A percentile compares a stretch with the other conserved stretches of the same genome.
Conservation (phyloP, 2,329 filamentous ascomycete species). For the Neodidymelliopsis sp. region DNA sequence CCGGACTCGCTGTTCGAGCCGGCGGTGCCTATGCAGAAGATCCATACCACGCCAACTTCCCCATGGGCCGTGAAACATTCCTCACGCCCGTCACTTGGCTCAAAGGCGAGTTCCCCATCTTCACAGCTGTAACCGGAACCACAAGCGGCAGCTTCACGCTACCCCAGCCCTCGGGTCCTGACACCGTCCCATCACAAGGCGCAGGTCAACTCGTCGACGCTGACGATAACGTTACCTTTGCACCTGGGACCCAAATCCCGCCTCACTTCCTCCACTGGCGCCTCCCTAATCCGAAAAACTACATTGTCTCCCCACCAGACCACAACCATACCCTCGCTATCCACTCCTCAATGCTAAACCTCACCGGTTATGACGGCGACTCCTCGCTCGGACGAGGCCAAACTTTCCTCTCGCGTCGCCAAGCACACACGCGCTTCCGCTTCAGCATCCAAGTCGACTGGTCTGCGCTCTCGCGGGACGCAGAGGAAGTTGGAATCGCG, state of each 20-base stretch:
- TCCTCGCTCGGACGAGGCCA: neutral
- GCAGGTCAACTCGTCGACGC: neutral
- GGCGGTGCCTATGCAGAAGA: neutral
- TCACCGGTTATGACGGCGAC: neutral
- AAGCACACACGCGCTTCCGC: no score
- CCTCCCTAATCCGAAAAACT: neutral
- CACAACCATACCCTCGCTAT: neutral
- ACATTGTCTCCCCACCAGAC: neutral
- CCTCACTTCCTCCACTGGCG: neutral
- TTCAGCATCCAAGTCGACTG: no score
- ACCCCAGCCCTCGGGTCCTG: no score
- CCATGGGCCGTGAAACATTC: constrained; percentile 20
- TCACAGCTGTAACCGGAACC: no score
- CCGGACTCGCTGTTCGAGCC: constrained; percentile 16
- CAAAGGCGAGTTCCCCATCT: no score
- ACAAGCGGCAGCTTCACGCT: no score
- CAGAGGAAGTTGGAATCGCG: neutral
- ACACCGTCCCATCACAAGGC: neutral
- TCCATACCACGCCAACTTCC: no score
- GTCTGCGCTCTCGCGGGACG: no score
- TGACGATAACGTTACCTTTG: neutral
- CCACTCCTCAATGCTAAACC: neutral
- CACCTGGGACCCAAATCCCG: neutral
- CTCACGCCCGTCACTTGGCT: constrained; percentile 15
- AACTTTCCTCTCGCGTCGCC: no score